A percentile compares a stretch with the other conserved stretches of the same genome.
phyloP scores from a whole-genome alignment of 1,284 basidiomycete genomes.

The Ustilago shanxiensis region DNA sequence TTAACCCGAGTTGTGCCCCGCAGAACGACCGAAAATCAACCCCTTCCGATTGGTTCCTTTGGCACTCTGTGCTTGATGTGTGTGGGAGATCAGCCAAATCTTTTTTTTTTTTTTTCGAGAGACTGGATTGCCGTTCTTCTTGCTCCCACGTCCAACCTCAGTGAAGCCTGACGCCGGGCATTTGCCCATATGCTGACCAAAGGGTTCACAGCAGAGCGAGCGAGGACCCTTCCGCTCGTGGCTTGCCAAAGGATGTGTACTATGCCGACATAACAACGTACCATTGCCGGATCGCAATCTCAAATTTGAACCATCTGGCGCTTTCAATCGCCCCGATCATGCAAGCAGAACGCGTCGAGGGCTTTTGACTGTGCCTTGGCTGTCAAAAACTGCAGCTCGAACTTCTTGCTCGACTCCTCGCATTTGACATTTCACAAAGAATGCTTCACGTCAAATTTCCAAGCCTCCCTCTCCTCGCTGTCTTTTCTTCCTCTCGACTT shows the following conservation, averaged over 20 bases:
- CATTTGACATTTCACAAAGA: slow-evolving; percentile 25
- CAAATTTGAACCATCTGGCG: too few relatives aligned
- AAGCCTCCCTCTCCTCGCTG: not conserved
- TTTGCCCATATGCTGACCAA: slow-evolving; percentile 1
- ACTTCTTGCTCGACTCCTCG: slow-evolving; percentile 14
- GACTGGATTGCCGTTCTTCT: too few relatives aligned
- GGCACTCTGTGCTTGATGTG: not conserved
- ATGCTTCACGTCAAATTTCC: slow-evolving; percentile 23
- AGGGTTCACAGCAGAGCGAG: too few relatives aligned
- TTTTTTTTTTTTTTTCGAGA: too few relatives aligned
- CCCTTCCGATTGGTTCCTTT: slow-evolving; percentile 24
- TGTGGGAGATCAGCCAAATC: too few relatives aligned
- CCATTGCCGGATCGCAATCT: not conserved
- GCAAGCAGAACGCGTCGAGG: not conserved
- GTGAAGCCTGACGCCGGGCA: not conserved
- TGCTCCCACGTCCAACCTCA: too few relatives aligned
- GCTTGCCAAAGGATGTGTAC: not conserved
- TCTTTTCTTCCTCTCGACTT: too few relatives aligned
- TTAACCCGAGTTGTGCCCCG: slow-evolving; percentile 4
- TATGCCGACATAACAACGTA: slow-evolving; percentile 2
- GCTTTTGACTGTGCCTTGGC: not conserved
- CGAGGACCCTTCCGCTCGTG: slow-evolving; percentile 1
- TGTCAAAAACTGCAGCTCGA: slow-evolving; percentile 23
- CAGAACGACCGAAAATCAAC: slow-evolving; percentile 14
- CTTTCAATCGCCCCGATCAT: slow-evolving; percentile 3